Base-by-base conservation (phyloP, 1,139 yeast species). In the Geotrichum europaeum region DNA sequence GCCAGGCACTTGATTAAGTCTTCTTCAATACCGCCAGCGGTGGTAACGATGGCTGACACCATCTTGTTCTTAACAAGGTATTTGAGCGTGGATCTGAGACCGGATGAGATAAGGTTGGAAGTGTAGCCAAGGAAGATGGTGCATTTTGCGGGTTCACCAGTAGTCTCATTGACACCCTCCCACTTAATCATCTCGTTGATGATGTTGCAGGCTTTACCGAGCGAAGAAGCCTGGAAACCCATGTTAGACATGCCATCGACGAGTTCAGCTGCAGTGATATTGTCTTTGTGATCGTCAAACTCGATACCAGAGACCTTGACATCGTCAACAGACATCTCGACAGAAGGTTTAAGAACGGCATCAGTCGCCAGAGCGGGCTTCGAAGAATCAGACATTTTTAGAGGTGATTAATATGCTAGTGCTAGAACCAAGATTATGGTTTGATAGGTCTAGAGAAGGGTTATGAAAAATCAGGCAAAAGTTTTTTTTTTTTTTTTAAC, bases 1-100 rank as follows among this genome's bases (percentile, higher is more conserved):
- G 98, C 99, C 64, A 94, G 80, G 72, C 96, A 91, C 74, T 94
- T 94, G 78, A 94, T 94, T 62, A 95, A 78, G 76, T 94, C 99
- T 76, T 94, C 99, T 75, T 94, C 99, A 65, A 94, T 85, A 66
- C 99, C 99, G 66, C 99, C 99, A 25, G 97, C 99, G 64, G 92
- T 83, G 12, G 99, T 88, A 57, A 95, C 99, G 69, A 94, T 84
- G 22, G 96, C 98, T 68, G 92, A 87, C 55, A 94, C 97, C 84
- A 88, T 89, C 74, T 91, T 91, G 77, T 95, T 86, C 75, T 94
- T 96, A 49, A 90, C 98, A 67, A 95, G 80, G 73, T 80, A 94
- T 71, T 96, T 83, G 67, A 94, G 79, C 51, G 97, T 89, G 68
- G 92, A 96, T 76, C 99, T 84, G 65, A 92, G 78, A 49, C 99